Percentiles rank a stretch among this genome's conserved stretches.
Evolutionary conservation across 1,284 basidiomycete species (phyloP).

Genomic region (Puccinia brachypodii): DNA sequence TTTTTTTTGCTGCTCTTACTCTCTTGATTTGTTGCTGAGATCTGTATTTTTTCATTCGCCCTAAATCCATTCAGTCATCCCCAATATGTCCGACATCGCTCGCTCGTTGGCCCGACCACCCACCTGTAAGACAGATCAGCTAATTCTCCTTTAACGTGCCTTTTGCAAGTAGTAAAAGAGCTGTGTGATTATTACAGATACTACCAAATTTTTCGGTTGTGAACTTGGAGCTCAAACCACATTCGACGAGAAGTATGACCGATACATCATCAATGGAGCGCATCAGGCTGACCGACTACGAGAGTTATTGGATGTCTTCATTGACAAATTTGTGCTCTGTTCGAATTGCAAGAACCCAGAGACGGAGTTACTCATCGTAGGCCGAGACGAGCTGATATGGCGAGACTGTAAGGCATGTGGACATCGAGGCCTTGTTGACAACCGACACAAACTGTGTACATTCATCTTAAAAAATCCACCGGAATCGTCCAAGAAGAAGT

Average conservation of each 20-base stretch:
- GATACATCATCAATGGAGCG: conserved; percentile 98
- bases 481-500: conserved; percentile 65
- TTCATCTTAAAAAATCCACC: conserved; percentile 98
- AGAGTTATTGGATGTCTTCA: conserved; percentile 93
- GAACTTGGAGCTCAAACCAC: conserved; percentile 98
- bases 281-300: conserved; percentile 89
- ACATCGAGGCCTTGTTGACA: conserved; percentile 84
- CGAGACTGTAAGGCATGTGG: conserved; percentile 99
- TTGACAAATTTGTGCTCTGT: conserved; percentile 98
- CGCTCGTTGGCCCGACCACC: conserved; percentile 92
- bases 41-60: neutral
- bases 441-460: conserved; percentile 94
- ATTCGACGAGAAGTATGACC: conserved; percentile 92
- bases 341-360: conserved; percentile 99
- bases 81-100: conserved; percentile 98
- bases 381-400: conserved; percentile 77
- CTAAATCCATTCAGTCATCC: conserved; percentile 65
- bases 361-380: conserved; percentile 90
- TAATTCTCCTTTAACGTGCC: neutral
- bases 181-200: conserved; percentile 62
- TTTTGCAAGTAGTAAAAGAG: neutral
- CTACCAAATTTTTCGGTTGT: conserved; percentile 99
- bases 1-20: neutral
- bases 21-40: neutral
- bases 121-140: conserved; percentile 61